Evolutionary conservation across 164 flowering plant genomes (phyloP).

Genomic region (Magnolia sinica): DNA sequence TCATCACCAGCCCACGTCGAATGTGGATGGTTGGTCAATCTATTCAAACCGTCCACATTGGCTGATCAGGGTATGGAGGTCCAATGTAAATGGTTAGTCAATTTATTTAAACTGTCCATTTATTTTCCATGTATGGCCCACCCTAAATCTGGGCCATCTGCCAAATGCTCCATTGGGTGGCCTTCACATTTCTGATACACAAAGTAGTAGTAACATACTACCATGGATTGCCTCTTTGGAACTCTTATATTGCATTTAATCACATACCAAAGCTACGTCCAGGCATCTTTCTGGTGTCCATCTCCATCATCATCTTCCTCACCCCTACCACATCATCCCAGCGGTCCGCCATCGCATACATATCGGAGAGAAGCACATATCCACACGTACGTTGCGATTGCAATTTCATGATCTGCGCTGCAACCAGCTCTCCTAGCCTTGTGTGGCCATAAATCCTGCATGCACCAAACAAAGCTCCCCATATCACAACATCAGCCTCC

Average conservation of each 20-base stretch:
- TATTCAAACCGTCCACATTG: no score
- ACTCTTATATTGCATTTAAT: background rate
- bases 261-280: conserved; percentile 15
- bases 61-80: no score
- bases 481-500: conserved; percentile 18
- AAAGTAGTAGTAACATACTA: no score
- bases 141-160: no score
- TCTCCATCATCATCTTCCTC: conserved; percentile 16
- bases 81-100: no score
- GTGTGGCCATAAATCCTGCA: conserved; percentile 13
- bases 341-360: conserved; percentile 18
- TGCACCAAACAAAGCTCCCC: conserved; percentile 27
- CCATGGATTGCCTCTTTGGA: background rate
- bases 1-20: no score
- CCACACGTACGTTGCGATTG: conserved; percentile 14
- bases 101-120: no score
- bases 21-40: no score
- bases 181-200: no score
- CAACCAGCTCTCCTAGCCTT: conserved; percentile 21
- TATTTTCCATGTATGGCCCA: no score
- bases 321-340: conserved; percentile 15
- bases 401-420: conserved; percentile 17
- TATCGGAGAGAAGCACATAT: conserved; percentile 13
- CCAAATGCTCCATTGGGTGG: no score
- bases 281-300: conserved; percentile 10